These are phyloP conservation scores for Aspergillus latus DNA, from an alignment of 2,329 filamentous ascomycete species.

Conservation along the genomic window DNA sequence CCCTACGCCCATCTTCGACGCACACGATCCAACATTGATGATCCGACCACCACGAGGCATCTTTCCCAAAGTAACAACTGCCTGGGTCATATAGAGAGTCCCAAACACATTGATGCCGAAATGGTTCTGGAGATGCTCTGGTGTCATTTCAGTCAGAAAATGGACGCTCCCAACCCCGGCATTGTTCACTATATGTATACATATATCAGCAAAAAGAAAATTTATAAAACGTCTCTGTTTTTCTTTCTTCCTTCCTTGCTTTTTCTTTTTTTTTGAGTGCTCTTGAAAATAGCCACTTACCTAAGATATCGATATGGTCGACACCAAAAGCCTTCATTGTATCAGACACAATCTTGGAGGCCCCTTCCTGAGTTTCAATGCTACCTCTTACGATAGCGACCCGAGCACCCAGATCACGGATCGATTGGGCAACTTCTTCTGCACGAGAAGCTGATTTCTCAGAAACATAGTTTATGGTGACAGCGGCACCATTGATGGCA, in stretches of 20 bases:
- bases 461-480: conserved; percentile 62
- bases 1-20: conserved; percentile 54
- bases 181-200: neutral
- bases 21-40: conserved; percentile 58
- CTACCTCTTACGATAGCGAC: conserved; percentile 16
- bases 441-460: conserved; percentile 10
- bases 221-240: too few species aligned
- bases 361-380: conserved; percentile 14
- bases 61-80: conserved; percentile 26
- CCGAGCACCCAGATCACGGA: conserved; percentile 11
- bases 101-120: conserved; percentile 24
- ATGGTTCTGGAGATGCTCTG: neutral
- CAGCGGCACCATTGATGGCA: conserved; percentile 63
- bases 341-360: neutral
- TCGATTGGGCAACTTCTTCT: conserved; percentile 7
- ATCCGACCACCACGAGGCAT: conserved; percentile 46
- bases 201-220: too few species aligned
- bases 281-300: neutral
- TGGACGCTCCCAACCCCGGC: neutral
- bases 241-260: too few species aligned
- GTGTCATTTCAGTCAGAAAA: neutral
- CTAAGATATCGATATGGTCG: neutral
- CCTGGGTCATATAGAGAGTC: conserved; percentile 34
- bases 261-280: too few species aligned
- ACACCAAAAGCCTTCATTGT: neutral